These are phyloP conservation scores for Steccherinum ochraceum DNA, from an alignment of 768 basidiomycete species.

Conservation along the genomic window DNA sequence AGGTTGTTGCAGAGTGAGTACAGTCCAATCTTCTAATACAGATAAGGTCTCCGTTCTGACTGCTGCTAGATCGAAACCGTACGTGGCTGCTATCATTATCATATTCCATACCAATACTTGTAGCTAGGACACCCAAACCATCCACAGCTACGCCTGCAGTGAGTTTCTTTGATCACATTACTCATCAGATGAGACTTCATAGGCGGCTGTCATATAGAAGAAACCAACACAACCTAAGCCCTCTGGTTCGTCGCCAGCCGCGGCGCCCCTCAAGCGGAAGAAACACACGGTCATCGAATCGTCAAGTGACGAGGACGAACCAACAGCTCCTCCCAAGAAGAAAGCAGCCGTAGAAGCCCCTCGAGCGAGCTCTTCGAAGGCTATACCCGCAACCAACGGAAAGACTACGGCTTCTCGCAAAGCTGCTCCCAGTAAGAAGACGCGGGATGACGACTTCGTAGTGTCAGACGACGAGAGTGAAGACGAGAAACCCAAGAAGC, in stretches of 20 bases:
- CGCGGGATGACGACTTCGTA: slow-evolving; percentile 28
- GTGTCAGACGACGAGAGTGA: slow-evolving; percentile 24
- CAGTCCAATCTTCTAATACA: no score
- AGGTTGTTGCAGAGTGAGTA: no score
- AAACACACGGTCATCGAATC: slow-evolving; percentile 18
- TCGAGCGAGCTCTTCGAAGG: slow-evolving; percentile 14
- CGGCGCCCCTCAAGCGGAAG: slow-evolving; percentile 18
- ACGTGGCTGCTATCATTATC: no score
- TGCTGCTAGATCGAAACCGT: no score
- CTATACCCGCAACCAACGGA: slow-evolving; percentile 1
- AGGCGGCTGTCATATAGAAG: no score
- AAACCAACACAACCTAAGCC: slow-evolving; percentile 1
- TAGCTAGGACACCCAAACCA: no score
- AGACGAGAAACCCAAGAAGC: slow-evolving; percentile 12
- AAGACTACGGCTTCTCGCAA: slow-evolving; percentile 6
- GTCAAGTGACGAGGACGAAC: slow-evolving; percentile 21
- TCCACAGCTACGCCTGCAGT: no score
- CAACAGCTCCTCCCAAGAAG: slow-evolving; percentile 28
- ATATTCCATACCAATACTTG: no score
- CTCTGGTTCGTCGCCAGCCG: background rate
- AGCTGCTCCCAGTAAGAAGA: slow-evolving; percentile 25
- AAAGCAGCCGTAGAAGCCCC: slow-evolving; percentile 30
- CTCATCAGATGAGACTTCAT: no score
- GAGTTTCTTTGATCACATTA: no score
- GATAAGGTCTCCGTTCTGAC: no score